phyloP scores from a whole-genome alignment of 805 yeast genomes.

The Myxozyma monticola region DNA sequence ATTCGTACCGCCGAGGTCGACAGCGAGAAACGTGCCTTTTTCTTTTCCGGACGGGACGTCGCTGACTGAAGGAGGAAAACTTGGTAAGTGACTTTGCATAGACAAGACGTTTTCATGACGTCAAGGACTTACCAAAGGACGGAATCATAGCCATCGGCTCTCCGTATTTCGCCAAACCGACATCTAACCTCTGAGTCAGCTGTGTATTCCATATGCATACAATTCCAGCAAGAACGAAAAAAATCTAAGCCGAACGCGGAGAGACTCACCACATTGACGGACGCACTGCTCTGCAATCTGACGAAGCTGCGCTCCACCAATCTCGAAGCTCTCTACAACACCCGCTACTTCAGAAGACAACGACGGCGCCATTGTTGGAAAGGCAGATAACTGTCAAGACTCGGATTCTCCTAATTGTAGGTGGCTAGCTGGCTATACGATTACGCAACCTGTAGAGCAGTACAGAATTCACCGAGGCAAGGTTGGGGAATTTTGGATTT shows the following conservation, averaged over 20 bases:
- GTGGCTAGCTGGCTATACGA: too few species aligned
- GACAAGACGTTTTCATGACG: background rate
- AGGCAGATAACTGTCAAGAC: too few species aligned
- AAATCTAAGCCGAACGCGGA: conserved; percentile 6
- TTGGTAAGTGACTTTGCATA: background rate
- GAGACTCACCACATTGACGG: conserved; percentile 20
- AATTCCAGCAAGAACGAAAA: too few species aligned
- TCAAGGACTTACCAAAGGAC: conserved; percentile 46
- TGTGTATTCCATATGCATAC: too few species aligned
- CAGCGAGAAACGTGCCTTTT: conserved; percentile 79
- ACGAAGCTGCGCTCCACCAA: conserved; percentile 26
- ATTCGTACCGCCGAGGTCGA: conserved; percentile 95
- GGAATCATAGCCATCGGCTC: conserved; percentile 74
- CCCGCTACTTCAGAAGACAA: too few species aligned
- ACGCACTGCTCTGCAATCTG: conserved; percentile 34
- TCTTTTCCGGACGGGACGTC: conserved; percentile 83
- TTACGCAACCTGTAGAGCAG: too few species aligned
- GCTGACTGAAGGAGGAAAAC: conserved; percentile 51
- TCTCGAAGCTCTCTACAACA: conserved; percentile 7
- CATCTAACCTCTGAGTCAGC: too few species aligned
- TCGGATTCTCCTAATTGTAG: too few species aligned
- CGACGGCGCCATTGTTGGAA: too few species aligned
- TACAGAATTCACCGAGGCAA: too few species aligned
- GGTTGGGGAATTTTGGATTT: too few species aligned
- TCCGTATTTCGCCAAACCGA: conserved; percentile 36